A percentile compares a stretch with the other conserved stretches of the same genome.
phyloP scores from a whole-genome alignment of 192 early-diverging fungal species.

The Coemansia sp. region DNA sequence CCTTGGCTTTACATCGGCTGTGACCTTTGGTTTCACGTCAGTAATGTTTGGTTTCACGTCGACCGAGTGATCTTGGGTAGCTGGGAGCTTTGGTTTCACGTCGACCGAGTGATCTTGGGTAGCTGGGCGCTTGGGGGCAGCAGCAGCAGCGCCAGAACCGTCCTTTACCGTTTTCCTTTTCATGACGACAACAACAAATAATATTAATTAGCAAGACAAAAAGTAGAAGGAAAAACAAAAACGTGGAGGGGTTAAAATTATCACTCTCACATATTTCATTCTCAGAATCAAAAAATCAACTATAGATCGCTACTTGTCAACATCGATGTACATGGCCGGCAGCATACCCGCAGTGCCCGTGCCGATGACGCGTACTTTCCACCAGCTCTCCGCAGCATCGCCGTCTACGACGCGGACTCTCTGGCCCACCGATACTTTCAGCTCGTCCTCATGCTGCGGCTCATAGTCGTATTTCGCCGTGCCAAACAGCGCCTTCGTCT shows the following conservation, averaged over 20 bases:
- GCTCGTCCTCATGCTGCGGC: conserved; percentile 48
- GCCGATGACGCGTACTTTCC: conserved; percentile 34
- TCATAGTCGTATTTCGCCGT: conserved; percentile 46
- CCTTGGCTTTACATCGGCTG: no score
- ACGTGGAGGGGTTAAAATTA: not conserved
- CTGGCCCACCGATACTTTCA: conserved; percentile 24
- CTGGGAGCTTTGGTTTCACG: no score
- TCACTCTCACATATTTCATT: not conserved
- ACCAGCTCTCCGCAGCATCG: conserved; percentile 49
- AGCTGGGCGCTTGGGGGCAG: not conserved
- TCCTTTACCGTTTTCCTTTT: not conserved
- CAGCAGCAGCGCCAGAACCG: not conserved
- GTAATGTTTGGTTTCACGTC: no score
- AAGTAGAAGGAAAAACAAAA: not conserved
- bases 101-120: not conserved
- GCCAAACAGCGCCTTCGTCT: conserved; percentile 38
- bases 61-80: no score
- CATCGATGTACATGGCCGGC: conserved; percentile 49
- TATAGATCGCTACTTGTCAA: conserved; percentile 25
- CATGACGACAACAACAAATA: not conserved
- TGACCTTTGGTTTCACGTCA: no score
- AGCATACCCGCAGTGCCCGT: conserved; percentile 24
- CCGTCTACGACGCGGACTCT: conserved; percentile 45
- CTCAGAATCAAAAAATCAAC: not conserved
- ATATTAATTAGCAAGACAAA: conserved; percentile 1